These are phyloP conservation scores for Condylostoma magnum DNA, from an alignment of 169 alveolate species.

Conservation along the genomic window DNA sequence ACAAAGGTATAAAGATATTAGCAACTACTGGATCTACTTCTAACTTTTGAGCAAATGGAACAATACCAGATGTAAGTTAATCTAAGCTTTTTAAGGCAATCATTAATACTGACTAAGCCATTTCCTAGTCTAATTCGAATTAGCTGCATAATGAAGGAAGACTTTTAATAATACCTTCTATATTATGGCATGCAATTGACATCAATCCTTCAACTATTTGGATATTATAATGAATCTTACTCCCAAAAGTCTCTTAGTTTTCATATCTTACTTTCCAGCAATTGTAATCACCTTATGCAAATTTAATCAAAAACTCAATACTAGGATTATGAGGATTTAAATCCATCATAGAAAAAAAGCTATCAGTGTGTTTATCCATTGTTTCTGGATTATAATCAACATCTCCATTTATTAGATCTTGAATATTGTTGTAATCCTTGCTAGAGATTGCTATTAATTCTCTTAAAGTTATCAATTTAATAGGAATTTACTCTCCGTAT, in stretches of 20 bases:
- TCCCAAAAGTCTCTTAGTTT: neutral
- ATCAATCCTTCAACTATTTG: neutral
- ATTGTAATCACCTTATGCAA: constrained; percentile 1
- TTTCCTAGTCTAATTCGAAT: neutral
- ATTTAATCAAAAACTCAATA: neutral
- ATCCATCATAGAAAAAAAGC: neutral
- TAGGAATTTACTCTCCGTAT: neutral
- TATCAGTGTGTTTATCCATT: neutral
- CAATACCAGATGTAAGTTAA: neutral
- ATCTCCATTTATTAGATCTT: neutral
- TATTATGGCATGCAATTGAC: neutral
- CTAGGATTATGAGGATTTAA: neutral
- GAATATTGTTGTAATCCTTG: neutral
- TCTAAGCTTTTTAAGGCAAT: neutral
- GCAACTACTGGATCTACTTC: constrained; percentile 2
- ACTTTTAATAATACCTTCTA: neutral
- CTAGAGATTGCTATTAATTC: neutral
- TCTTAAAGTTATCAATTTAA: neutral
- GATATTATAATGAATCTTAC: neutral
- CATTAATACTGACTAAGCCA: neutral
- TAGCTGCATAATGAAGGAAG: neutral
- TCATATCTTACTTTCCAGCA: neutral
- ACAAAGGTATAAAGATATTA: neutral
- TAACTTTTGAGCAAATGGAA: constrained; percentile 3
- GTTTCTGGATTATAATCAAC: neutral